Evolutionary conservation across 306 rosid species (phyloP), one percentile per base, ranked within the genome.

Genomic region (Cyamopsis tetragonoloba): DNA sequence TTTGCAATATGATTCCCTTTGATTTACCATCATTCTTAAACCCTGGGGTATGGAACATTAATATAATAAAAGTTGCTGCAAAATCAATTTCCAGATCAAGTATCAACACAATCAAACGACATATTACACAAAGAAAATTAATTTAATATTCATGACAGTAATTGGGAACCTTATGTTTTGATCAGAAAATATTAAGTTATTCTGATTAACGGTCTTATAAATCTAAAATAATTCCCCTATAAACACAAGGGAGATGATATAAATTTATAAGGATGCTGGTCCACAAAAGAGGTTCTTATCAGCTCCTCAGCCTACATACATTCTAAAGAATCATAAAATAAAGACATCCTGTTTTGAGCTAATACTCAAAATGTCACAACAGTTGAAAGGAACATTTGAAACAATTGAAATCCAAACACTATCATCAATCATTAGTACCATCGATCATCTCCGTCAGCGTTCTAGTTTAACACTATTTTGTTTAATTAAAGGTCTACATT

Each of bases 81-180:
- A 13, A 18, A 14, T 48, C 32, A 72, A 43, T 31, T 53, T 73
- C 17, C 34, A 53, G 15, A 43, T 2, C 23, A 35, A 44, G 24
- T 37, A 73, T 42, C 56, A 66, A 51, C 56, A 17, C 22, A 27
- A 50, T 37, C 44, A 43, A 39, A 60, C 56, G 23, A 31, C 42
- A 48, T 23, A 41, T 18, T 14, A 17, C 32, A 39, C 3, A 9
- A 27, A 3, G 14, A 27, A 13, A 28, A 54, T n/a, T n/a, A n/a
- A n/a, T n/a, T n/a, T 28, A 13, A 14, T 4, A 55, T 8, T 30
- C 41, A 14, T 28, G 11, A 30, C 66, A 61, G 6, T 7, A 62
- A 30, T 41, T 23, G 9, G 39, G 18, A 34, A 39, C 27, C 7
- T 42, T 64, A 4, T 7, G 5, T 13, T 37, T 55, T 14, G 24